Evolutionary conservation across 371 early-diverging fungal species (phyloP).

Genomic region (Mortierella sp.): DNA sequence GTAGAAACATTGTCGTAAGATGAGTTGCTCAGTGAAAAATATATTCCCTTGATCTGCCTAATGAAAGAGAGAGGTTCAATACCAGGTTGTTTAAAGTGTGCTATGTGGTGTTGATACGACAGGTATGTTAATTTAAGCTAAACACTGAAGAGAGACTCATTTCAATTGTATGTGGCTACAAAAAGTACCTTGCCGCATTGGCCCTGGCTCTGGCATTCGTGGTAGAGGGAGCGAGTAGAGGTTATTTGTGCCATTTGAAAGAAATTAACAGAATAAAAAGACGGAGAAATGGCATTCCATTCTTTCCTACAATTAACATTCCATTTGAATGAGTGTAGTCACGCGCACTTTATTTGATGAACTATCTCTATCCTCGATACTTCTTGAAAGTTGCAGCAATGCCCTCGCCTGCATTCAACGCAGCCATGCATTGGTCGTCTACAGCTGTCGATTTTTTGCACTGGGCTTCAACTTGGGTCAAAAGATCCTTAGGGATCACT

Average conservation of each 20-base stretch:
- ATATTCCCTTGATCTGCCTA: too few species aligned
- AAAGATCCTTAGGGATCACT: constrained; percentile 68
- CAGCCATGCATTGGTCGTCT: constrained; percentile 80
- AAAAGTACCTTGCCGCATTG: constrained; percentile 52
- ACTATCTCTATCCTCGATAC: constrained; percentile 60
- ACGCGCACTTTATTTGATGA: constrained; percentile 7
- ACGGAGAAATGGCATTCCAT: not conserved
- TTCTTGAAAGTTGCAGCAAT: constrained; percentile 79
- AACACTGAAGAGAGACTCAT: not conserved
- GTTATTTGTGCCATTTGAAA: constrained; percentile 25
- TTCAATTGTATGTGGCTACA: not conserved
- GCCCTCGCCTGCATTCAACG: constrained; percentile 68
- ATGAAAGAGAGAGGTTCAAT: not conserved
- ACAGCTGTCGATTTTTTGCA: constrained; percentile 68
- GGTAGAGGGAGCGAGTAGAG: constrained; percentile 38
- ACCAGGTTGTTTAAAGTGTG: constrained; percentile 56
- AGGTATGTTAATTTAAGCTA: not conserved
- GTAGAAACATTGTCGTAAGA: too few species aligned
- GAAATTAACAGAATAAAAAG: not conserved
- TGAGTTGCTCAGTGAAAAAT: not conserved
- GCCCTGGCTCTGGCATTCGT: constrained; percentile 51
- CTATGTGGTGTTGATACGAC: not conserved
- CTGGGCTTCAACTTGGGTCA: constrained; percentile 67
- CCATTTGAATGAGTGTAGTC: not conserved
- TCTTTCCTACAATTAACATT: not conserved